Base-by-base conservation (phyloP, 768 basidiomycete genomes). In the Phlebiopsis gigantea region DNA sequence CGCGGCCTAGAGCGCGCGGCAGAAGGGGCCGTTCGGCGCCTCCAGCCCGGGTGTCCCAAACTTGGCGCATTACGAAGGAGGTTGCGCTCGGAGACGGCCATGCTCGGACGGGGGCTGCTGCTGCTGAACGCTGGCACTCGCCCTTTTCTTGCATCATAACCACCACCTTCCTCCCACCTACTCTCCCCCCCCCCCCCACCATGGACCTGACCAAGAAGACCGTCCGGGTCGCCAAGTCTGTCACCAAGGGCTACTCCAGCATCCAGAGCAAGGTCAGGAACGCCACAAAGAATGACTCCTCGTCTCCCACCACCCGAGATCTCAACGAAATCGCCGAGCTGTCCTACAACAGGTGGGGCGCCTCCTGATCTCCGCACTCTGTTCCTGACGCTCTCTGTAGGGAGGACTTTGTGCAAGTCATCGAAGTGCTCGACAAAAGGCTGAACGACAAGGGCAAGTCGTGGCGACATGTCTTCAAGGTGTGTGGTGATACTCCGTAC, bases 391-490 rank as follows among this genome's bases (percentile, higher is more conserved):
- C 21, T 8, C 6, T 51, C 10, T 4, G n/a, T 62, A 82, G 93
- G 70, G 85, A 83, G 53, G 94, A 98, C 66, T 98, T 97, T 68
- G 87, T 97, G 8, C 96, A 98, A 72, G 91, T 98, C 67, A 95
- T 98, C 90, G 92, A 97, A 75, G 93, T 97, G 88, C 80, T 98
- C 41, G 94, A 97, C 74, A 98, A 98, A 74, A 83, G 96, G 47
- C 73, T 98, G 60, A 93, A 94, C 62, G 96, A 98, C 76, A 98
- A 97, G 77, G 96, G 96, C 28, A 98, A 98, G 82, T 95, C 97
- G 66, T 98, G 96, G 96, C 81, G 95, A 49, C 96, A 98, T 76
- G 95, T 98, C 54, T 98, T 95, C 83, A 98, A 98, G 81, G 93
- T 87, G 59, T 53, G 78, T 52, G 19, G 2, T 17, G 22, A 24